phyloP scores from a whole-genome alignment of 768 basidiomycete genomes.

The Kwoniella sp. region DNA sequence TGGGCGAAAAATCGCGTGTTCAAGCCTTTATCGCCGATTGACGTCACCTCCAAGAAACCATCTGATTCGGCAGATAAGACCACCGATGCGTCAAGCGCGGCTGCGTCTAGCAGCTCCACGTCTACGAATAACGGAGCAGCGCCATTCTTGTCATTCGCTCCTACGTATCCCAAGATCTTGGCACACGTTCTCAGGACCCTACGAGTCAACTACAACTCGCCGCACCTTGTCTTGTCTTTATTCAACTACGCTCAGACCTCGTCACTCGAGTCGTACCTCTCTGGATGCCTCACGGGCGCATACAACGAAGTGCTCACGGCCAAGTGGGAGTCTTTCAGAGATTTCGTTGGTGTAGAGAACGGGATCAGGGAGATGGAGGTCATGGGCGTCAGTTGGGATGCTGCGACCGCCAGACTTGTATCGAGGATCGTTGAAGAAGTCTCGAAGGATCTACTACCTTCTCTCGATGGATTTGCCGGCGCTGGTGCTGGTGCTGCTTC shows the following conservation, averaged over 20 bases:
- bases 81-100: conserved; percentile 1
- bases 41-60: neutral
- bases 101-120: neutral
- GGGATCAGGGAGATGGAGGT: conserved; percentile 79
- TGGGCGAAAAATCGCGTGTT: conserved; percentile 44
- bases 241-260: conserved; percentile 77
- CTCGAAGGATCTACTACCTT: conserved; percentile 16
- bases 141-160: conserved; percentile 47
- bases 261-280: conserved; percentile 79
- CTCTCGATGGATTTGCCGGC: neutral
- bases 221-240: conserved; percentile 76
- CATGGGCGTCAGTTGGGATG: conserved; percentile 73
- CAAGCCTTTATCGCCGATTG: conserved; percentile 12
- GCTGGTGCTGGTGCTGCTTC: too few relatives aligned
- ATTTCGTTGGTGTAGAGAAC: conserved; percentile 72
- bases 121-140: neutral
- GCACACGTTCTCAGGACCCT: conserved; percentile 76
- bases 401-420: conserved; percentile 65
- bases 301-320: conserved; percentile 87
- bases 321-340: conserved; percentile 82
- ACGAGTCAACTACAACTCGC: conserved; percentile 75
- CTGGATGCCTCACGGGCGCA: conserved; percentile 81
- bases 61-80: conserved; percentile 1
- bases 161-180: conserved; percentile 73
- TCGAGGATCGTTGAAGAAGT: conserved; percentile 69